Percentiles rank a stretch among this genome's conserved stretches.
These are phyloP conservation scores for Tetrahymena malaccensis DNA, from an alignment of 73 alveolate genomes.

Conservation along the genomic window DNA sequence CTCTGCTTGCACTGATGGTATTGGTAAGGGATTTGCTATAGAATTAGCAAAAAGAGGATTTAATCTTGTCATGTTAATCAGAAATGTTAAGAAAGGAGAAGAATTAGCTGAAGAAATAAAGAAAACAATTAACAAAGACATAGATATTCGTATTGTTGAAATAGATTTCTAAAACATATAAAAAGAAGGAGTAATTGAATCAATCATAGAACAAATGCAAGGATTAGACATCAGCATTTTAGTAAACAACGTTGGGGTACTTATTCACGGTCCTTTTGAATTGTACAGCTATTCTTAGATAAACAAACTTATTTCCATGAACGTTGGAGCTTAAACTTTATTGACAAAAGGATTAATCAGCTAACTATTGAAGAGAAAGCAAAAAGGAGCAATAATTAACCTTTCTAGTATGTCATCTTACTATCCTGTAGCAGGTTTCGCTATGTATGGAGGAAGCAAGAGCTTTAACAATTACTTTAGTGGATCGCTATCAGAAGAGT, in stretches of 20 bases:
- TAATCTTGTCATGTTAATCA: conserved; percentile 46
- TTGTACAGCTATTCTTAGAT: background rate
- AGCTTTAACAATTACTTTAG: background rate
- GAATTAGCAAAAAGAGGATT: conserved; percentile 57
- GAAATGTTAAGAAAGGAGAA: conserved; percentile 35
- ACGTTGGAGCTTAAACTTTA: background rate
- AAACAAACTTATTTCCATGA: background rate
- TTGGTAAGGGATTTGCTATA: conserved; percentile 62
- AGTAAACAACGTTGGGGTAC: conserved; percentile 63
- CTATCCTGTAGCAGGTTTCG: background rate
- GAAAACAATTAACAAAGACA: background rate
- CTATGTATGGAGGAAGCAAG: background rate
- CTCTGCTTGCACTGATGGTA: conserved; percentile 76
- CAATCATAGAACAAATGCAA: conserved; percentile 3
- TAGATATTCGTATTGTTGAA: background rate
- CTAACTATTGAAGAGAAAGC: background rate
- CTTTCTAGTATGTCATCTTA: background rate
- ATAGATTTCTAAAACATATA: background rate
- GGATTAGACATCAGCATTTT: conserved; percentile 61
- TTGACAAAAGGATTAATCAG: background rate
- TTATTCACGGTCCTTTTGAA: background rate
- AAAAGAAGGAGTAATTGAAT: background rate
- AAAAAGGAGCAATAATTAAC: background rate
- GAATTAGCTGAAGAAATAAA: conserved; percentile 29
- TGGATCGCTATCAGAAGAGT: background rate